These are phyloP conservation scores for Avena sativa DNA, from an alignment of 176 grass and related monocot genomes.

Conservation along the genomic window DNA sequence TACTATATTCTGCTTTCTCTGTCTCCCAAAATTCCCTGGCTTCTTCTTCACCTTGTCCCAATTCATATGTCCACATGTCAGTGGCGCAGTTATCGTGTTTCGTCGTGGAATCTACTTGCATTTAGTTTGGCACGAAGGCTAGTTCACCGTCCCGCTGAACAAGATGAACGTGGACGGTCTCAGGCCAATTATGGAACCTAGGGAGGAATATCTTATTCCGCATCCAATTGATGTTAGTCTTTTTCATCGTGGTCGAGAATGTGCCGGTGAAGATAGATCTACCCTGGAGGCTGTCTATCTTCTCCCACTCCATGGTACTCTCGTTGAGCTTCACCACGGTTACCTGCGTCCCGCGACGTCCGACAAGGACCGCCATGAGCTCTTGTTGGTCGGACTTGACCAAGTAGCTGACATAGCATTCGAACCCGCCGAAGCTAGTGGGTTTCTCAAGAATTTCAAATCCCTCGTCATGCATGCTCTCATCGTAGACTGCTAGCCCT, in stretches of 20 bases:
- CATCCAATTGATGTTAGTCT: background rate
- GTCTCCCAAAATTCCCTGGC: background rate
- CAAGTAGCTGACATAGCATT: background rate
- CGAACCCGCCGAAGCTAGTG: background rate
- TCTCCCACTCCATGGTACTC: background rate
- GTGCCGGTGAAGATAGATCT: background rate
- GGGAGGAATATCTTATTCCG: background rate
- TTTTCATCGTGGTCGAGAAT: background rate
- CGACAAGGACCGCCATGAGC: background rate
- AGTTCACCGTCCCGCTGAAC: background rate
- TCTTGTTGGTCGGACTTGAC: background rate
- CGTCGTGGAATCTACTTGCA: background rate
- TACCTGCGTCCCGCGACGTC: background rate
- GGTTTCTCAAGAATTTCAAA: background rate
- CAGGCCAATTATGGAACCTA: background rate
- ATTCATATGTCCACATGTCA: background rate
- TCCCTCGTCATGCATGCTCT: background rate
- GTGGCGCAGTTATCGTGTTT: too few species aligned
- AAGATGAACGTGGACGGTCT: background rate
- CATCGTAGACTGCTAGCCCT: background rate
- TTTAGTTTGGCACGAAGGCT: background rate
- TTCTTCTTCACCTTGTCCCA: background rate
- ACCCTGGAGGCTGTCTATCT: background rate
- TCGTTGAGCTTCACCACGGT: conserved; percentile 14
- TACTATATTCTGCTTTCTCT: background rate